Base-by-base conservation (phyloP, 2,329 filamentous ascomycete genomes). In the Calonectria pseudoreteaudii region DNA sequence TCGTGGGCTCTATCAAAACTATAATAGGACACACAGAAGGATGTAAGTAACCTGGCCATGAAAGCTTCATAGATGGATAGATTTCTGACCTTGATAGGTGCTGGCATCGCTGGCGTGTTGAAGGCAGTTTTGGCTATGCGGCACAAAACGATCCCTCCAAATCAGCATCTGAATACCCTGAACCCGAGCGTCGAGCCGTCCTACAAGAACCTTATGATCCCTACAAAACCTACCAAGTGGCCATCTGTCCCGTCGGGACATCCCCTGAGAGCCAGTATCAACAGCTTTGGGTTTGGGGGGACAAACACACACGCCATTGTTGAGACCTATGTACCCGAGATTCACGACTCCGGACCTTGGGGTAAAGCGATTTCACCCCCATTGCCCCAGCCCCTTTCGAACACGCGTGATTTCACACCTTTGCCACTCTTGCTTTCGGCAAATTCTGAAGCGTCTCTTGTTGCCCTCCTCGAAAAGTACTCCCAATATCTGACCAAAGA, bases 221-320 rank as follows among this genome's bases (percentile, higher is more conserved):
- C 30, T 8, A 31, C 30, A 31, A 31, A 4, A 10, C 8, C 73
- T 5, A 70, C 36, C 10, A 68, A 77, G 11, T 81, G 79, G 80
- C 80, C 80, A 6, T 53, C 64, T 10, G 13, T 56, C 0, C 30
- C 52, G 2, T 14, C 38, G 1, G 74, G 70, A 8, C 30, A 64
- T 0, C 62, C 58, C 3, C 67, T 71, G 6, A 74, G 81, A 2
- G 80, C 73, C 1, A 81, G 78, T 60, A 74, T 83, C 31, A 82
- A 83, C 67, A 79, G 79, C n/a, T 82, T 76, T 49, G 87, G 87
- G 0, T 87, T 85, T 60, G 86, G 85, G 20, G 86, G 83, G 26
- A 84, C 86, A 23, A 88, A 88, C 73, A 84, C 83, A 1, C 87
- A 88, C 70, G 82, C 82, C 0, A 76, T 76, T 10, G 73, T 87